Evolutionary conservation across 345 rosid species (phyloP).

Genomic region (Triadica sebifera): DNA sequence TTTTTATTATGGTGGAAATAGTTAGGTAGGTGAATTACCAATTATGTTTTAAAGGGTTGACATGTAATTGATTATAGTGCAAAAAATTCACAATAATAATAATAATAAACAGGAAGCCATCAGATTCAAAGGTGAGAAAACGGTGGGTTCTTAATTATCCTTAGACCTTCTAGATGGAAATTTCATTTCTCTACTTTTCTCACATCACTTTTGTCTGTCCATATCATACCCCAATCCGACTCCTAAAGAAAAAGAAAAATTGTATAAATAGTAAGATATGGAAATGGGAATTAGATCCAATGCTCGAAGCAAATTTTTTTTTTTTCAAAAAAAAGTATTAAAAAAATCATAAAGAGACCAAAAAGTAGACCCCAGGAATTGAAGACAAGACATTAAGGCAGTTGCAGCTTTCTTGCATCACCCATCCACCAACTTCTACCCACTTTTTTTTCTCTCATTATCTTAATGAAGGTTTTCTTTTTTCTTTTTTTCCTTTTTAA

Average conservation of each 20-base stretch:
- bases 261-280: too few relatives aligned
- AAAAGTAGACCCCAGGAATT: not conserved
- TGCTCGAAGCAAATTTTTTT: not conserved
- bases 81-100: too few relatives aligned
- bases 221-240: conserved; percentile 6
- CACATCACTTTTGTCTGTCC: not conserved
- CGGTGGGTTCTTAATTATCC: not conserved
- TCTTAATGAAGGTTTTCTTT: too few relatives aligned
- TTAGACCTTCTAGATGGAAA: not conserved
- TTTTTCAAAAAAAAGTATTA: not conserved
- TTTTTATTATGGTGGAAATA: too few relatives aligned
- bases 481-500: too few relatives aligned
- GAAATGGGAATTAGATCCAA: too few relatives aligned
- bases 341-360: not conserved
- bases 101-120: too few relatives aligned
- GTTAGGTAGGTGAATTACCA: too few relatives aligned
- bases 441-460: not conserved
- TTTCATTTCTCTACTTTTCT: not conserved
- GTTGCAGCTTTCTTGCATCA: conserved; percentile 20
- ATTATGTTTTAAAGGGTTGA: too few relatives aligned
- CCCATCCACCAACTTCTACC: conserved; percentile 14
- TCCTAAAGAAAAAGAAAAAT: not conserved
- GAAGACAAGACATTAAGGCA: conserved; percentile 12
- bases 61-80: too few relatives aligned
- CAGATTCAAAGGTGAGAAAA: too few relatives aligned